phyloP scores from a whole-genome alignment of 2,329 filamentous ascomycete species.

The Intubia oerlemansii region DNA sequence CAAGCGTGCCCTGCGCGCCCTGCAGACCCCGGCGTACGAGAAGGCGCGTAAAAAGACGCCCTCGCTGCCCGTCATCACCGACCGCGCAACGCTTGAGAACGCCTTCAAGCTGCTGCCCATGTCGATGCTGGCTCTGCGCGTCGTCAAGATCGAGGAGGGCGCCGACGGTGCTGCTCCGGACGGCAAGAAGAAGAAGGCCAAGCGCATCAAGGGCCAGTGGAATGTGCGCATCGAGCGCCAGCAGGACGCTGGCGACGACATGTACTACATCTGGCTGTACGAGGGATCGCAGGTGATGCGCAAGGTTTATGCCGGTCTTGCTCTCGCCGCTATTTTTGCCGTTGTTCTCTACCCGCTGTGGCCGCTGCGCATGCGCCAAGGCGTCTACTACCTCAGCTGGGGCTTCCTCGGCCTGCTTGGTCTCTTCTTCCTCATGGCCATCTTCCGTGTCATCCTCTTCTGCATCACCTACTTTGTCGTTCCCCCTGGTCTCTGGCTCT shows the following conservation, averaged over 20 bases:
- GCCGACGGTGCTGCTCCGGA: not conserved
- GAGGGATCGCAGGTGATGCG: constrained; percentile 87
- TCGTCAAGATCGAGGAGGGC: constrained; percentile 62
- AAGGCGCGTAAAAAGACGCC: constrained; percentile 83
- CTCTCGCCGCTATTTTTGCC: constrained; percentile 64
- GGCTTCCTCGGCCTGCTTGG: constrained; percentile 76
- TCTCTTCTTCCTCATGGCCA: constrained; percentile 92
- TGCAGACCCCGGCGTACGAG: constrained; percentile 73
- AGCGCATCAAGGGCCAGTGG: constrained; percentile 90
- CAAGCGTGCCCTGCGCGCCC: constrained; percentile 81
- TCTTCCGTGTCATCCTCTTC: constrained; percentile 90
- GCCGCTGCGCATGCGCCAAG: constrained; percentile 76
- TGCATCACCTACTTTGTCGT: constrained; percentile 71
- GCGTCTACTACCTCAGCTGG: constrained; percentile 95
- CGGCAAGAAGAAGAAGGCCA: constrained; percentile 41
- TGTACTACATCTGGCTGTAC: constrained; percentile 95
- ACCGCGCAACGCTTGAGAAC: constrained; percentile 71
- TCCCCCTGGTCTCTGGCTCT: constrained; percentile 88
- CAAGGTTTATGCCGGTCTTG: constrained; percentile 74
- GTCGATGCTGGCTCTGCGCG: constrained; percentile 80
- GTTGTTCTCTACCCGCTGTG: constrained; percentile 91
- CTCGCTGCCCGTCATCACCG: constrained; percentile 67
- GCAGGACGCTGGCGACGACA: constrained; percentile 67
- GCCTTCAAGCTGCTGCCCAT: constrained; percentile 87
- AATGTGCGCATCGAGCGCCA: constrained; percentile 90